phyloP scores from a whole-genome alignment of 441 rosid genomes.

The Omphalea diandra region DNA sequence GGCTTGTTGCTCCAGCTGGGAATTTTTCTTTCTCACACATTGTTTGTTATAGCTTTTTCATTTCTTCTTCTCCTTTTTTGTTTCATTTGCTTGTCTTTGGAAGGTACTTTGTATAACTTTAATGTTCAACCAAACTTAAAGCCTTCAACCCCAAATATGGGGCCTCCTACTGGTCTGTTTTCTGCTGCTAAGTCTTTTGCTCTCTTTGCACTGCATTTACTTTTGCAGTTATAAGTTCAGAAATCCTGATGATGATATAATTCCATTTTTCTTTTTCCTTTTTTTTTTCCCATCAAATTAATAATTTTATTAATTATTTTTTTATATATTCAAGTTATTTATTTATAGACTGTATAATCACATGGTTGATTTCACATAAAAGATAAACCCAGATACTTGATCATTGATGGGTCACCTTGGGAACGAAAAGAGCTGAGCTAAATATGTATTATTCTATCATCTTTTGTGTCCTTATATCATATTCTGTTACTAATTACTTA shows the following conservation, averaged over 20 bases:
- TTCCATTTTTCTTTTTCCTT: too few relatives aligned
- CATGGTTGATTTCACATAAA: conserved; percentile 18
- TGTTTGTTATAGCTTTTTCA: conserved; percentile 13
- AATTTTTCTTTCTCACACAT: neutral
- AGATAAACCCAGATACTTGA: too few relatives aligned
- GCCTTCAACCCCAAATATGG: conserved; percentile 31
- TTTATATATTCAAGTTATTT: neutral
- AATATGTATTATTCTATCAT: conserved; percentile 14
- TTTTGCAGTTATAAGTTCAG: conserved; percentile 33
- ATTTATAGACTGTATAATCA: conserved; percentile 16
- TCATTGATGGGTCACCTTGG: too few relatives aligned
- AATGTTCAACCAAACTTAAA: conserved; percentile 24
- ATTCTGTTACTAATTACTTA: neutral
- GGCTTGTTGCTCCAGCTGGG: conserved; percentile 12
- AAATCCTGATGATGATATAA: conserved; percentile 19
- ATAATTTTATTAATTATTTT: neutral
- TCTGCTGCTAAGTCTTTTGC: conserved; percentile 33
- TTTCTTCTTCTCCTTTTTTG: conserved; percentile 18
- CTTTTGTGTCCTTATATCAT: neutral
- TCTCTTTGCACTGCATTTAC: conserved; percentile 34
- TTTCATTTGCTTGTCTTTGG: conserved; percentile 16
- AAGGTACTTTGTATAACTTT: conserved; percentile 22
- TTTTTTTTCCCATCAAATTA: neutral
- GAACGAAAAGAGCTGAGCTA: conserved; percentile 34
- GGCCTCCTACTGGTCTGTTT: conserved; percentile 30